Evolutionary conservation across 345 rosid species (phyloP).

Genomic region (Adansonia digitata): DNA sequence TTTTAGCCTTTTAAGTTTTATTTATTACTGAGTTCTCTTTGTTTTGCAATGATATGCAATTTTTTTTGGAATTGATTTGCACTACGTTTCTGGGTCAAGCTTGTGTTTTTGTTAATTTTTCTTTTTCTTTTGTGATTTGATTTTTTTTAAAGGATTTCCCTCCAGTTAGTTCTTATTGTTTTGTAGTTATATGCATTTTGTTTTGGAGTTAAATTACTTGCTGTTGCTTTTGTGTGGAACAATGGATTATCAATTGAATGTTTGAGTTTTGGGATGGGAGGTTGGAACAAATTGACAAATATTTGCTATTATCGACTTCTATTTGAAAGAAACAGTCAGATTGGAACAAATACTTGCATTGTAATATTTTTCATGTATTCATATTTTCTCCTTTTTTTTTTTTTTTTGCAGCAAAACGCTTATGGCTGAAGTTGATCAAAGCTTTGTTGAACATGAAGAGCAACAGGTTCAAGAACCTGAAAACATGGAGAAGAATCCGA

Average conservation of each 20-base stretch:
- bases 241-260: not conserved
- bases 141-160: not conserved
- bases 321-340: not conserved
- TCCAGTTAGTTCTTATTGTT: not conserved
- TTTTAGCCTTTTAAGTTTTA: not conserved
- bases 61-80: not conserved
- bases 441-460: slow-evolving; percentile 4
- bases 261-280: not conserved
- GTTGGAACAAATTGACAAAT: not conserved
- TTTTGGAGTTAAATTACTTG: not conserved
- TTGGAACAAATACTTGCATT: not conserved
- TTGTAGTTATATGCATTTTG: not conserved
- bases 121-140: not conserved
- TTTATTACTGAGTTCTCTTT: not conserved
- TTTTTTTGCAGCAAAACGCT: not conserved
- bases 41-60: not conserved
- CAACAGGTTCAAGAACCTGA: slow-evolving; percentile 5
- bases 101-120: not conserved
- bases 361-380: not conserved
- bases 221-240: not conserved
- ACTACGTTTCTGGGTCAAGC: not conserved
- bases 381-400: too few species aligned
- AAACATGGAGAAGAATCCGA: slow-evolving; percentile 3
- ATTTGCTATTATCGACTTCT: not conserved
- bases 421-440: slow-evolving; percentile 25